phyloP scores from a whole-genome alignment of 1,139 yeast species.

The Cylindricascospora bacillispora region DNA sequence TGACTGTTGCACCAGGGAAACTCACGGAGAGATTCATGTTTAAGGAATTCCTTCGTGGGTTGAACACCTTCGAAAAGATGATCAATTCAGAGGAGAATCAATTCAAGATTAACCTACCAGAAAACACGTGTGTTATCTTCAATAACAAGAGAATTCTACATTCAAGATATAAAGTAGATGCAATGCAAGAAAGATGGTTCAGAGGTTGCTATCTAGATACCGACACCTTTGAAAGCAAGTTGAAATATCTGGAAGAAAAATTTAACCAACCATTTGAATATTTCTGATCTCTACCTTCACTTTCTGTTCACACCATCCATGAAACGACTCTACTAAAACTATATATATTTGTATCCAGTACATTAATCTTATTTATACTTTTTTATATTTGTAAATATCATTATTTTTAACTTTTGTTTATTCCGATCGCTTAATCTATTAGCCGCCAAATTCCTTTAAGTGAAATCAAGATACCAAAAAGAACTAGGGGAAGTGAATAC shows the following conservation, averaged over 20 bases:
- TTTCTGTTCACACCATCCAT: no score
- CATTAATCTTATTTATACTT: no score
- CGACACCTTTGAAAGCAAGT: conserved; percentile 56
- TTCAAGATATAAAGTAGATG: conserved; percentile 48
- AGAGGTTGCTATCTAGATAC: conserved; percentile 71
- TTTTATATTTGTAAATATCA: no score
- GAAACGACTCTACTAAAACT: no score
- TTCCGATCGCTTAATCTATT: no score
- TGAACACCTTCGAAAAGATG: conserved; percentile 45
- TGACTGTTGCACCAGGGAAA: conserved; percentile 24
- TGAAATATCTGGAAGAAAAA: conserved; percentile 30
- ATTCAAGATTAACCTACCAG: conserved; percentile 42
- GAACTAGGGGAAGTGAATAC: no score
- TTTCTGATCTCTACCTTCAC: no score
- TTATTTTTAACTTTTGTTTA: no score
- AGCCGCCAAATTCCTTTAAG: no score
- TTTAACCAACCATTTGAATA: conserved; percentile 2
- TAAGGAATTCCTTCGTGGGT: conserved; percentile 47
- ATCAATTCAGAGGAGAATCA: conserved; percentile 47
- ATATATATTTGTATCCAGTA: no score
- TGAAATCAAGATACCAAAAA: no score
- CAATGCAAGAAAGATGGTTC: conserved; percentile 52
- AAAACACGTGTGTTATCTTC: conserved; percentile 56
- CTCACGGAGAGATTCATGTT: conserved; percentile 30
- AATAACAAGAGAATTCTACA: conserved; percentile 66